Conservation (phyloP, 2,329 filamentous ascomycete genomes). For the Nigrospora oryzae region DNA sequence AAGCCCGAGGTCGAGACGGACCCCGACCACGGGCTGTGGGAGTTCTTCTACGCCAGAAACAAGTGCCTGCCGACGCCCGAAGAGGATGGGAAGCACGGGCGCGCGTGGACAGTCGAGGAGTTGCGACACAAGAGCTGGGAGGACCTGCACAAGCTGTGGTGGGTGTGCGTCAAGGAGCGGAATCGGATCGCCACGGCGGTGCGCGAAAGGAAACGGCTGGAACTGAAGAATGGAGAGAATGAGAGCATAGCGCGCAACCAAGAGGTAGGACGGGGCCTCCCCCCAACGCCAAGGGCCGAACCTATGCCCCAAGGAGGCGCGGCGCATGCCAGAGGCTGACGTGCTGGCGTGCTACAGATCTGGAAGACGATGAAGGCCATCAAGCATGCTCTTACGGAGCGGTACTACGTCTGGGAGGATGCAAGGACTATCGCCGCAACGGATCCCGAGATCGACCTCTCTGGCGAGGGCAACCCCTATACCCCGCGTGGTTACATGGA, state of each 20-base stretch:
- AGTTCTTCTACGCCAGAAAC: slow-evolving; percentile 71
- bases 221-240: slow-evolving; percentile 64
- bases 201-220: slow-evolving; percentile 57
- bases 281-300: background rate
- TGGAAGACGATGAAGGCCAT: slow-evolving; percentile 71
- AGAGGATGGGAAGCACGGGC: slow-evolving; percentile 64
- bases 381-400: slow-evolving; percentile 77
- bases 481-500: slow-evolving; percentile 31
- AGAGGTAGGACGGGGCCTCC: slow-evolving; percentile 44
- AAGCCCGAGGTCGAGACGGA: slow-evolving; percentile 53
- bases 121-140: slow-evolving; percentile 87
- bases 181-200: slow-evolving; percentile 80
- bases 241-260: slow-evolving; percentile 57
- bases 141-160: slow-evolving; percentile 88
- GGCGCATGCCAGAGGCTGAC: slow-evolving; percentile 3
- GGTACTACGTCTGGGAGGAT: slow-evolving; percentile 82
- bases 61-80: slow-evolving; percentile 64
- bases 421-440: slow-evolving; percentile 56
- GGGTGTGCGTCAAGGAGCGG: slow-evolving; percentile 83
- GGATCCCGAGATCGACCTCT: slow-evolving; percentile 60
- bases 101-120: slow-evolving; percentile 79
- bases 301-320: background rate
- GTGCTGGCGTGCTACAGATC: slow-evolving; percentile 44
- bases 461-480: slow-evolving; percentile 38
- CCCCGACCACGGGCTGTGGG: slow-evolving; percentile 80